Percentiles rank a stretch among this genome's conserved stretches.
These are phyloP conservation scores for Mortierella sp. DNA, from an alignment of 371 early-diverging fungal species.

Conservation along the genomic window DNA sequence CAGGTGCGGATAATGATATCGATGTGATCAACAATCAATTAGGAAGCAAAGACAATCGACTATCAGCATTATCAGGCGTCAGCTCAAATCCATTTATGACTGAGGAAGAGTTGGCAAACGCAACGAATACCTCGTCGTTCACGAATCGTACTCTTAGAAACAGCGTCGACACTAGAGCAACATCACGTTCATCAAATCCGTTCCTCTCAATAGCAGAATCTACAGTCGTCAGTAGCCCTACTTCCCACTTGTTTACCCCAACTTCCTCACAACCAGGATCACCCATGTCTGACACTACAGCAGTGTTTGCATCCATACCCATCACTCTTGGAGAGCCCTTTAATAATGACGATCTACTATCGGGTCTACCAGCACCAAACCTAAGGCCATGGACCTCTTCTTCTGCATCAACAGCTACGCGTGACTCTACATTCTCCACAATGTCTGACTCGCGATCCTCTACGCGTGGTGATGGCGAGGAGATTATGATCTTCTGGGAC, in stretches of 20 bases:
- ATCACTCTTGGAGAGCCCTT: conserved; percentile 18
- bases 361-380: conserved; percentile 18
- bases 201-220: conserved; percentile 39
- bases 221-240: not conserved
- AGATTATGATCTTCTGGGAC: conserved; percentile 58
- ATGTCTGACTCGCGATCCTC: conserved; percentile 47
- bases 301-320: conserved; percentile 36
- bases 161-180: not conserved
- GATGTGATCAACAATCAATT: not conserved
- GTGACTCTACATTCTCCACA: conserved; percentile 53
- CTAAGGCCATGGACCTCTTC: conserved; percentile 39
- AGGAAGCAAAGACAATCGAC: not conserved
- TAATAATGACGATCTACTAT: conserved; percentile 18
- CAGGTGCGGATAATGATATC: conserved; percentile 9
- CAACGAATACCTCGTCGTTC: not conserved
- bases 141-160: conserved; percentile 1
- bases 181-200: conserved; percentile 31
- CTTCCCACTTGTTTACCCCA: not conserved
- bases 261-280: conserved; percentile 6
- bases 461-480: conserved; percentile 51
- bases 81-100: conserved; percentile 37
- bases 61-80: not conserved
- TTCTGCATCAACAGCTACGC: conserved; percentile 18
- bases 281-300: conserved; percentile 18
- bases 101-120: conserved; percentile 13